These are phyloP conservation scores for Peronosclerospora sorghi DNA, from an alignment of 352 stramenopile genomes.

Conservation along the genomic window DNA sequence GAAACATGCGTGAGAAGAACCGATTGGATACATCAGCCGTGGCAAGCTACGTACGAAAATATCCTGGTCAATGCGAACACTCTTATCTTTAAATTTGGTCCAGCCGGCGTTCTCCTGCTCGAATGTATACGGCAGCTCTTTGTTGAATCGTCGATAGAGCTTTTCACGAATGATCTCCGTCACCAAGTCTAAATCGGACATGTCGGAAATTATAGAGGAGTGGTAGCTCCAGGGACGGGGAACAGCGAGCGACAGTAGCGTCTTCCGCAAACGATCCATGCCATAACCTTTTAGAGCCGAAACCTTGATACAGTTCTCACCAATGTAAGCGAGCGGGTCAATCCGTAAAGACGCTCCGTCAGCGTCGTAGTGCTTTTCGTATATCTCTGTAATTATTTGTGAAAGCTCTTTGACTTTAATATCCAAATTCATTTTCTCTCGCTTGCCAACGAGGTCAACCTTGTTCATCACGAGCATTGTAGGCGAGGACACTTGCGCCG, in stretches of 20 bases:
- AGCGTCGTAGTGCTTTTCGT: slow-evolving; percentile 49
- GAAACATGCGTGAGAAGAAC: too few relatives aligned
- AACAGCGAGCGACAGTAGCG: slow-evolving; percentile 52
- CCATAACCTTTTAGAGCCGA: slow-evolving; percentile 65
- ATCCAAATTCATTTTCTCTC: slow-evolving; percentile 42
- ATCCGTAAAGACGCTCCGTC: slow-evolving; percentile 40
- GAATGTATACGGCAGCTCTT: slow-evolving; percentile 77
- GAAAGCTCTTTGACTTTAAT: slow-evolving; percentile 67
- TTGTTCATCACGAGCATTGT: slow-evolving; percentile 86
- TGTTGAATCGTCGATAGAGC: slow-evolving; percentile 80
- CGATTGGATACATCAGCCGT: too few relatives aligned
- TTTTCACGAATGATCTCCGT: slow-evolving; percentile 84
- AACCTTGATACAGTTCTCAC: slow-evolving; percentile 64
- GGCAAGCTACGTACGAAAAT: slow-evolving; percentile 56
- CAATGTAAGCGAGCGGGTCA: slow-evolving; percentile 58
- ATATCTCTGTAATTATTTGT: slow-evolving; percentile 77
- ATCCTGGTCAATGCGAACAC: slow-evolving; percentile 80
- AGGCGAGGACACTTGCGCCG: slow-evolving; percentile 56
- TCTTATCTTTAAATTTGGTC: slow-evolving; percentile 82
- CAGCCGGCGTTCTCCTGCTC: slow-evolving; percentile 78
- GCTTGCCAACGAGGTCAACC: slow-evolving; percentile 47
- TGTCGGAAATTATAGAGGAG: slow-evolving; percentile 76
- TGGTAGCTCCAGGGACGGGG: slow-evolving; percentile 77
- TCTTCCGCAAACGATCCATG: slow-evolving; percentile 54
- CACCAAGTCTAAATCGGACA: slow-evolving; percentile 74